Evolutionary conservation across 1,284 basidiomycete species (phyloP).

Genomic region (Cryptococcus sp.): DNA sequence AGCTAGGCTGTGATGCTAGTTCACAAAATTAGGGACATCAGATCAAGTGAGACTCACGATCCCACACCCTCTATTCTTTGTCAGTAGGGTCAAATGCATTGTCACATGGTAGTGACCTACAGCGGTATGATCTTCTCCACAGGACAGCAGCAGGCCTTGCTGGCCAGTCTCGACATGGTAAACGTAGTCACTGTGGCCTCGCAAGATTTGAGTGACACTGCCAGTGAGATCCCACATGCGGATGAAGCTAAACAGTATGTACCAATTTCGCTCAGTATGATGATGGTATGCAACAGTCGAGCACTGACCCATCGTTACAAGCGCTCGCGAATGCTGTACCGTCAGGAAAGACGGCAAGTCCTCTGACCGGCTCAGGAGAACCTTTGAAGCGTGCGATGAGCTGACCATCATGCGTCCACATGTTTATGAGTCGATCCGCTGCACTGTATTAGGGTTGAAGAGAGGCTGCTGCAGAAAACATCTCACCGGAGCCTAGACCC

Average conservation of each 20-base stretch:
- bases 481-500: constrained; percentile 22
- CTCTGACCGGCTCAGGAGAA: constrained; percentile 36
- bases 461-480: too few relatives aligned
- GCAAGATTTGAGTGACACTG: constrained; percentile 11
- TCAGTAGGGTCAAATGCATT: neutral
- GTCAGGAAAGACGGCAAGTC: constrained; percentile 25
- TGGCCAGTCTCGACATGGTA: constrained; percentile 22
- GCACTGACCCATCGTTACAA: constrained; percentile 47
- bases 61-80: constrained; percentile 23
- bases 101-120: constrained; percentile 15
- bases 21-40: neutral
- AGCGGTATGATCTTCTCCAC: constrained; percentile 42
- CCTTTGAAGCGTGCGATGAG: constrained; percentile 29
- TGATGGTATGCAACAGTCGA: neutral
- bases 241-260: constrained; percentile 20
- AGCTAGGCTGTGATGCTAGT: neutral
- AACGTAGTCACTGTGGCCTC: constrained; percentile 38
- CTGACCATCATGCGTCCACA: constrained; percentile 31
- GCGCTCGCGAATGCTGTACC: constrained; percentile 30
- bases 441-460: neutral
- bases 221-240: constrained; percentile 30
- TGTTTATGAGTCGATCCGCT: constrained; percentile 35
- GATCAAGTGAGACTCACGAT: constrained; percentile 10
- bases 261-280: neutral
- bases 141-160: constrained; percentile 22